phyloP scores from a whole-genome alignment of 768 basidiomycete genomes.

The Rhodotorula graminis region DNA sequence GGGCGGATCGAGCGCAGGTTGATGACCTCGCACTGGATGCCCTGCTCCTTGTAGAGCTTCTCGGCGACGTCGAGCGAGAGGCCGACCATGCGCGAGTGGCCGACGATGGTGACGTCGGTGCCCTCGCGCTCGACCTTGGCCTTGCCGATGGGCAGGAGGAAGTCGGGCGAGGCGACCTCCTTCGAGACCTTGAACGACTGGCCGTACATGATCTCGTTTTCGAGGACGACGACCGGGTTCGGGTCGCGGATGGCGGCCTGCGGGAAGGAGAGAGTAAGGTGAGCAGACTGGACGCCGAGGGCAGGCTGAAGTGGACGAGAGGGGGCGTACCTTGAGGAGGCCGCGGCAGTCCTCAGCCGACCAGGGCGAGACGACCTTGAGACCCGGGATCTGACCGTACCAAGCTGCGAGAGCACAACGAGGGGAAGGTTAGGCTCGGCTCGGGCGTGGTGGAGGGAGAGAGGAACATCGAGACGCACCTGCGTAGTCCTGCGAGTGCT shows the following conservation, averaged over 20 bases:
- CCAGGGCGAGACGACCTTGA: slow-evolving; percentile 98
- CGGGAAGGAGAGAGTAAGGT: neutral
- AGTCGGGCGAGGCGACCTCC: slow-evolving; percentile 92
- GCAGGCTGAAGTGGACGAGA: too few relatives aligned
- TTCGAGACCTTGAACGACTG: slow-evolving; percentile 91
- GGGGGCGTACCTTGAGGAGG: slow-evolving; percentile 70
- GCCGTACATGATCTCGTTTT: slow-evolving; percentile 99
- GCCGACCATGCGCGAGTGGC: slow-evolving; percentile 96
- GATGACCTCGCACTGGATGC: slow-evolving; percentile 94
- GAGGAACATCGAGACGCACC: slow-evolving; percentile 58
- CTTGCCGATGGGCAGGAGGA: slow-evolving; percentile 93
- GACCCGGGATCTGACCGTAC: slow-evolving; percentile 67
- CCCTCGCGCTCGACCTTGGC: slow-evolving; percentile 92
- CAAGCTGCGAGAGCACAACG: slow-evolving; percentile 23
- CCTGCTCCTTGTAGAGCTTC: slow-evolving; percentile 77
- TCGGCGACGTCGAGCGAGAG: slow-evolving; percentile 94
- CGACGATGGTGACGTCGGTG: slow-evolving; percentile 88
- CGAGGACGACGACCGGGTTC: slow-evolving; percentile 96
- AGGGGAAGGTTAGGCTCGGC: too few relatives aligned
- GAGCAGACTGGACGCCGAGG: neutral
- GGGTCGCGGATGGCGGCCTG: slow-evolving; percentile 96
- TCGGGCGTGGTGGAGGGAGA: too few relatives aligned
- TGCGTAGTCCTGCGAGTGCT: slow-evolving; percentile 96
- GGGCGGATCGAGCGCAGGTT: slow-evolving; percentile 94
- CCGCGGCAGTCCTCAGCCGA: slow-evolving; percentile 99